A percentile compares a stretch with the other conserved stretches of the same genome.
These are phyloP conservation scores for Haplographium delicatum DNA, from an alignment of 495 filamentous ascomycete genomes.

Conservation along the genomic window DNA sequence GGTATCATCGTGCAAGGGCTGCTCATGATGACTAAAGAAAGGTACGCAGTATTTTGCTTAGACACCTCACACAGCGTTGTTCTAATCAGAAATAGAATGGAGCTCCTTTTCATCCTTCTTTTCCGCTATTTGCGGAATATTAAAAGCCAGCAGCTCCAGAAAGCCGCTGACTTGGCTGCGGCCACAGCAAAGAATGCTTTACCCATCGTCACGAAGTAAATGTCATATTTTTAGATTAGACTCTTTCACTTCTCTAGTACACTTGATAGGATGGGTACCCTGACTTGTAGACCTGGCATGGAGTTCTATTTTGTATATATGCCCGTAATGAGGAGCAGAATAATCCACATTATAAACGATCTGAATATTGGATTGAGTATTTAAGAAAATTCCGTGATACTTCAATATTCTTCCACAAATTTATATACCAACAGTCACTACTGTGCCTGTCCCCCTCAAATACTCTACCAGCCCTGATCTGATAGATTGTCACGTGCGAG, in stretches of 20 bases:
- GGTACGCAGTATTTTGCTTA: slow-evolving; percentile 48
- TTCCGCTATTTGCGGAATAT: slow-evolving; percentile 74
- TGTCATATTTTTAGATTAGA: slow-evolving; percentile 2
- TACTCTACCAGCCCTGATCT: too few species aligned
- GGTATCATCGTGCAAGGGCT: slow-evolving; percentile 91
- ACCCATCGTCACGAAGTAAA: slow-evolving; percentile 42
- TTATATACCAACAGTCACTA: too few species aligned
- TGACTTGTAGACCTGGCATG: slow-evolving; percentile 1
- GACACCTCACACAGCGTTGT: slow-evolving; percentile 17
- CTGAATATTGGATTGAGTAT: not conserved
- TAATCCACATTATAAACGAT: not conserved
- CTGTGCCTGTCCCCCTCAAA: too few species aligned
- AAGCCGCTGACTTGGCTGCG: slow-evolving; percentile 54
- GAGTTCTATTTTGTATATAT: slow-evolving; percentile 10
- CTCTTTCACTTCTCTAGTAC: not conserved
- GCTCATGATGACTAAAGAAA: slow-evolving; percentile 99
- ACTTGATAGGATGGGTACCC: not conserved
- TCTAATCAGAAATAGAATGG: slow-evolving; percentile 56
- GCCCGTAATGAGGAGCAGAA: not conserved
- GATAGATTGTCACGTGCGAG: too few species aligned
- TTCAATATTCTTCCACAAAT: too few species aligned
- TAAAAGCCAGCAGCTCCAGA: slow-evolving; percentile 63
- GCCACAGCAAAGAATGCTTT: slow-evolving; percentile 44
- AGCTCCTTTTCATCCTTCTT: slow-evolving; percentile 81
- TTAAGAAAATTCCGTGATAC: not conserved